These are phyloP conservation scores for Scortechinia acanthostroma DNA, from an alignment of 2,329 filamentous ascomycete genomes.

Conservation along the genomic window DNA sequence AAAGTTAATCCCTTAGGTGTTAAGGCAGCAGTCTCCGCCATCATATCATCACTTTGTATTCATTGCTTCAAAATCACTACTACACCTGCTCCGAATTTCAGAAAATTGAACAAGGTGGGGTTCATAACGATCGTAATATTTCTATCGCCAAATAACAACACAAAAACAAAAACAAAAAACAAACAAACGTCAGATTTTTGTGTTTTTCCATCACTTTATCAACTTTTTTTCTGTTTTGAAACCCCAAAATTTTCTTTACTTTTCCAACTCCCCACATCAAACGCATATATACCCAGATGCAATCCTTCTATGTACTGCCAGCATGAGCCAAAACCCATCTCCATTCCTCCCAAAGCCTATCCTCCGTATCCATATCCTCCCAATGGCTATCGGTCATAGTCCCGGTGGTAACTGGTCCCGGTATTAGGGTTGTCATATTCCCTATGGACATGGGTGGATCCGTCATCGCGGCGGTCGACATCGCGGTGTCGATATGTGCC, in stretches of 20 bases:
- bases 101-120: background rate
- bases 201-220: background rate
- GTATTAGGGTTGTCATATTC: constrained; percentile 22
- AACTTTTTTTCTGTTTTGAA: background rate
- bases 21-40: constrained; percentile 25
- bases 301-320: background rate
- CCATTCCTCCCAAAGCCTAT: too few species aligned
- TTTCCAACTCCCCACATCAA: too few species aligned
- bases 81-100: too few species aligned
- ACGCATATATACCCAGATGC: background rate
- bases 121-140: constrained; percentile 1
- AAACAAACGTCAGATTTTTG: background rate
- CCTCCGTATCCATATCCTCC: too few species aligned
- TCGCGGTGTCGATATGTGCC: constrained; percentile 20
- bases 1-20: constrained; percentile 21
- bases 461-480: constrained; percentile 14
- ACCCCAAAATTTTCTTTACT: too few species aligned
- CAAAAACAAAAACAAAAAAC: background rate
- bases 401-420: constrained; percentile 19
- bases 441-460: constrained; percentile 11
- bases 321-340: background rate
- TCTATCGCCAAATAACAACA: background rate
- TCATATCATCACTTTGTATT: constrained; percentile 7
- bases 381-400: constrained; percentile 15
- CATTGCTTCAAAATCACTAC: too few species aligned